Conservation (phyloP, 2,329 filamentous ascomycete species). For the Hawksworthiomyces lignivorus region DNA sequence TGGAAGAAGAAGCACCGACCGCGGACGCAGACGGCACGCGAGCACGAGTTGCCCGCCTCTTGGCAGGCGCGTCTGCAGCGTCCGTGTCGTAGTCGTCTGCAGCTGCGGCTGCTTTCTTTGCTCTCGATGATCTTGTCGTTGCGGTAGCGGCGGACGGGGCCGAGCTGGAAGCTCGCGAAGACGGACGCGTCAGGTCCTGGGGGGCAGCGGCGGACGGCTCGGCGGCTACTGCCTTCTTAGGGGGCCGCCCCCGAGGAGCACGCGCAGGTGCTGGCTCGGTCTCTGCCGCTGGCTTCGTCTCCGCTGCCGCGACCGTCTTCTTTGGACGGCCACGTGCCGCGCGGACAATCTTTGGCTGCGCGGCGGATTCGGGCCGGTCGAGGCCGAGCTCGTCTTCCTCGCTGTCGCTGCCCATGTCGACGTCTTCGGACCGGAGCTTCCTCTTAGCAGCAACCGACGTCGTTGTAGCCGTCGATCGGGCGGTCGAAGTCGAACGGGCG, state of each 20-base stretch:
- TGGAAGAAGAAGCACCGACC: constrained; percentile 9
- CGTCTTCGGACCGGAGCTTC: constrained; percentile 48
- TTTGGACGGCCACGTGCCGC: constrained; percentile 38
- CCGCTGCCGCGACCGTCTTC: constrained; percentile 30
- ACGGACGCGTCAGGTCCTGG: constrained; percentile 6
- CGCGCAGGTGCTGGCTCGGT: constrained; percentile 15
- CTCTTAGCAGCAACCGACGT: constrained; percentile 33
- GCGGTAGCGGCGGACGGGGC: constrained; percentile 19
- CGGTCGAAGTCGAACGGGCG: constrained; percentile 33
- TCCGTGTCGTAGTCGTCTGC: neutral
- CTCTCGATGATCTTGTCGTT: constrained; percentile 26
- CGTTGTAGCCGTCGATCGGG: constrained; percentile 23
- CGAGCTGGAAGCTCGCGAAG: neutral
- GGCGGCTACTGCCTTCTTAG: constrained; percentile 5
- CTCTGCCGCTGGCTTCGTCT: constrained; percentile 27
- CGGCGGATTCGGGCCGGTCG: constrained; percentile 12
- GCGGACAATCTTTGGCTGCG: constrained; percentile 25
- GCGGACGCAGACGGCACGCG: constrained; percentile 14
- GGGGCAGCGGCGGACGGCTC: neutral
- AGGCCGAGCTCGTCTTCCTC: constrained; percentile 25
- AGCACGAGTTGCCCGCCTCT: constrained; percentile 29
- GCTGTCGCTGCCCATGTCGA: constrained; percentile 34
- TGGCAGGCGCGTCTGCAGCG: constrained; percentile 19
- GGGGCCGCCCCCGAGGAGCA: constrained; percentile 23
- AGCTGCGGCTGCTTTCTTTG: constrained; percentile 21